Evolutionary conservation across 306 rosid genomes (phyloP), one percentile per base, ranked within the genome.

Genomic region (Cercis canadensis): DNA sequence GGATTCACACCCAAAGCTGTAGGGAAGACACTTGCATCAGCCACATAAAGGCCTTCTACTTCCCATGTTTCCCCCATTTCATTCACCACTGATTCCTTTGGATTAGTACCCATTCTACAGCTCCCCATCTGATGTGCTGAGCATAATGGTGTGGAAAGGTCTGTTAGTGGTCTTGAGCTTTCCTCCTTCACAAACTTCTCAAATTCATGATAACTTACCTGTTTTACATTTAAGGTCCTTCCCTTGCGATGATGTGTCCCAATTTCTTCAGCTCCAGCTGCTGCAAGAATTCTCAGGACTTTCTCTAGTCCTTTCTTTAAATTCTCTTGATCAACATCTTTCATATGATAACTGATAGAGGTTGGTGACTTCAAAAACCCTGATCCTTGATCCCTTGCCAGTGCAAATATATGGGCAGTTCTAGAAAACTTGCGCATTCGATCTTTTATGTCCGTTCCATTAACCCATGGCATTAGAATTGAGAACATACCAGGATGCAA

Each of bases 41-140:
- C 94, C 60, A 92, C 61, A 51, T 79, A 92, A 33, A 89, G 92
- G 12, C 86, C 86, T 63, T 89, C 94, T 57, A 87, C 69, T 60
- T 92, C 97, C 97, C 97, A 89, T 65, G 90, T 89, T 76, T 89
- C 94, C 14, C 94, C 96, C 63, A 63, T 79, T 63, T 84, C 85
- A 62, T 80, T 83, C 81, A 92, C 94, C 29, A 32, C 94, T 2
- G 96, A 92, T 24, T 65, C 73, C 75, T 74, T 79, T 2, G 84
- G 57, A 50, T 80, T 78, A 5, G 57, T 31, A 6, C 97, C 97
- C 96, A 89, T 92, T 74, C 92, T 36, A 46, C 96, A 89, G 62
- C 94, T 87, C 57, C 97, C 96, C 97, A 89, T 92, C 67, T 92
- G 97, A 75, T 92, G 94, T 0, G 98, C 96, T 0, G 94, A 92